These are phyloP conservation scores for Planoprotostelium fungivorum DNA, from an alignment of 78 protist genomes.

Conservation along the genomic window DNA sequence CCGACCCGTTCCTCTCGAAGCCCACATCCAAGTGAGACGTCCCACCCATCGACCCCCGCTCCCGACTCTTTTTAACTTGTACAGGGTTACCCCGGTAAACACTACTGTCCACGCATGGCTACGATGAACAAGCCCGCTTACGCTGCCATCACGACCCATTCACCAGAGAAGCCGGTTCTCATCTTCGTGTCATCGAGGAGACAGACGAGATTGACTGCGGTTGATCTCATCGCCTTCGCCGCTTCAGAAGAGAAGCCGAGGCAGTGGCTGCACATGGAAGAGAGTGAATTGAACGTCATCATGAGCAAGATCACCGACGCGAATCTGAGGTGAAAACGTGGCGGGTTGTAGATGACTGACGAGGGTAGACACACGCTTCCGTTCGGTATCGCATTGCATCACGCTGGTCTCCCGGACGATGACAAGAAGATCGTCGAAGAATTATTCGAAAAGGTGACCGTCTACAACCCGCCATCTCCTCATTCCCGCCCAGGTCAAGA, in stretches of 20 bases:
- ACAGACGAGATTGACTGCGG: conserved; percentile 98
- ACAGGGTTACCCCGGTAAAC: conserved; percentile 92
- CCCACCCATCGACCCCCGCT: not conserved
- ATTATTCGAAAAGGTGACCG: conserved; percentile 62
- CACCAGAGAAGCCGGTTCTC: conserved; percentile 81
- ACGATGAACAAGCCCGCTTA: conserved; percentile 98
- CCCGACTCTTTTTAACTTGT: not conserved
- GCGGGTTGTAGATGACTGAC: not conserved
- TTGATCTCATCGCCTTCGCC: conserved; percentile 82
- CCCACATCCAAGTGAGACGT: conserved; percentile 66
- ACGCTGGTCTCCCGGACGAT: conserved; percentile 64
- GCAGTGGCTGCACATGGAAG: conserved; percentile 38
- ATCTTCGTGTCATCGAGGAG: conserved; percentile 97
- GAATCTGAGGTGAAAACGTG: not conserved
- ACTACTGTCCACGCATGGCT: conserved; percentile 99
- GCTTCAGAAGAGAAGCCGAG: conserved; percentile 42
- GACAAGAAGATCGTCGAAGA: conserved; percentile 75
- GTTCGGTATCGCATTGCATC: conserved; percentile 80
- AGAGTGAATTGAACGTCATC: conserved; percentile 10
- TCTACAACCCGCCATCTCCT: conserved; percentile 24
- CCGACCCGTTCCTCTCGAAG: conserved; percentile 94
- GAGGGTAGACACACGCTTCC: conserved; percentile 17
- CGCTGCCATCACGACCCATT: conserved; percentile 77
- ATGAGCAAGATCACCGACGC: not conserved
- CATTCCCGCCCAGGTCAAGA: conserved; percentile 47